Percentiles rank a stretch among this genome's conserved stretches.
Conservation (phyloP, 257 asterid genomes). For the Euphrasia confusa region DNA sequence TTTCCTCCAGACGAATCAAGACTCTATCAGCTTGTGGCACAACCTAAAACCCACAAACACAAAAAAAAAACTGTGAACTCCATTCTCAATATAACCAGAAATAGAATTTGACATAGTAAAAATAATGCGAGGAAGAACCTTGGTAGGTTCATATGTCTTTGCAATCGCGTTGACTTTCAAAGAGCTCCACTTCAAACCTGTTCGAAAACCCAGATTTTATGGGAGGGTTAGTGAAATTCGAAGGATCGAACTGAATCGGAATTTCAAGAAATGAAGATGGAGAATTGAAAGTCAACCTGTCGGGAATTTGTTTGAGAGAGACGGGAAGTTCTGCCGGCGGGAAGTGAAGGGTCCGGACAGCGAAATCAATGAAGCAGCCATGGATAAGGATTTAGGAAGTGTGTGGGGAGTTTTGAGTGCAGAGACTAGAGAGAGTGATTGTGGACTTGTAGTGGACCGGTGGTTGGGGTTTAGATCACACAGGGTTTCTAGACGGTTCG, state of each 20-base stretch:
- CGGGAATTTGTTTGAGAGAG: conserved; percentile 31
- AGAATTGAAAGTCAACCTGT: conserved; percentile 25
- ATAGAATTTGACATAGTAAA: neutral
- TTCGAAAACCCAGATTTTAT: conserved; percentile 6
- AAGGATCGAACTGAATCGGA: neutral
- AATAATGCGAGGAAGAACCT: conserved; percentile 36
- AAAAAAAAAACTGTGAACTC: conserved; percentile 10
- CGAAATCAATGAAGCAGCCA: conserved; percentile 61
- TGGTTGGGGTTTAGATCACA: neutral
- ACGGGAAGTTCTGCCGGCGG: conserved; percentile 31
- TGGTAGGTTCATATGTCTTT: conserved; percentile 63
- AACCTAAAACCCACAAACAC: conserved; percentile 38
- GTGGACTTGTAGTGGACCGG: too few species aligned
- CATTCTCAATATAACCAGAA: conserved; percentile 4
- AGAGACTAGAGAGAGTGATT: too few species aligned
- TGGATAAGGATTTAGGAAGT: conserved; percentile 42
- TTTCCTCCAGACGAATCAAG: conserved; percentile 66
- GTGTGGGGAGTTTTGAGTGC: too few species aligned
- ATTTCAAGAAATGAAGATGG: neutral
- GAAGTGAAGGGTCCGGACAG: conserved; percentile 44
- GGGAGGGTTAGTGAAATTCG: neutral
- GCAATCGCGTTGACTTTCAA: conserved; percentile 63
- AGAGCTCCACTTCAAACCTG: conserved; percentile 40
- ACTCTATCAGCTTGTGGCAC: conserved; percentile 93
- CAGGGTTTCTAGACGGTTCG: conserved; percentile 10